Evolutionary conservation across 139 green algal genomes (phyloP).

Genomic region (Ostreobium quekettii): DNA sequence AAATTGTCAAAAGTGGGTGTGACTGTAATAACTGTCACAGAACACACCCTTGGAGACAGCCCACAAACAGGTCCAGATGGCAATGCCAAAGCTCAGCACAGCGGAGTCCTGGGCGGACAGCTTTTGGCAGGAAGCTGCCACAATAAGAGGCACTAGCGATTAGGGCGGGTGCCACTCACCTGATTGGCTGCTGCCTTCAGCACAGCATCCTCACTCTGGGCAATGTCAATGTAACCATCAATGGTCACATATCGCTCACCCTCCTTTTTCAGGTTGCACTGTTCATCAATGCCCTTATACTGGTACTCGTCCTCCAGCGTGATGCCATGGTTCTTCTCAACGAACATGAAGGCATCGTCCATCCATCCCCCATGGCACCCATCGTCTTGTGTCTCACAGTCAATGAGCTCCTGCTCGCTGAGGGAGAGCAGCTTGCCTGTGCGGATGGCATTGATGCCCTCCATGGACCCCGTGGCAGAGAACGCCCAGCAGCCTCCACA

Average conservation of each 20-base stretch:
- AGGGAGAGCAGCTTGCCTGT: conserved; percentile 74
- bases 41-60: too few species aligned
- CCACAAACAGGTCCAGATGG: too few species aligned
- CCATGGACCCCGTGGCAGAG: conserved; percentile 79
- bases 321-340: conserved; percentile 71
- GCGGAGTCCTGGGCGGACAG: too few species aligned
- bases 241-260: conserved; percentile 56
- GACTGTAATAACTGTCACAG: too few species aligned
- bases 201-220: conserved; percentile 47
- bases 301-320: conserved; percentile 80
- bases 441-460: conserved; percentile 81
- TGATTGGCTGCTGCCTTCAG: conserved; percentile 28
- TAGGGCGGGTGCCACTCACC: not conserved
- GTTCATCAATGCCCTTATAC: conserved; percentile 41
- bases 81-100: too few species aligned
- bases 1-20: too few species aligned
- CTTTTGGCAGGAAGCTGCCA: too few species aligned
- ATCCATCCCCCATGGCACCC: conserved; percentile 48
- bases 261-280: conserved; percentile 47
- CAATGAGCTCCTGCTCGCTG: conserved; percentile 90
- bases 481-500: conserved; percentile 97
- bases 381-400: conserved; percentile 66
- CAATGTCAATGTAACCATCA: conserved; percentile 1
- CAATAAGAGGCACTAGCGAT: too few species aligned
- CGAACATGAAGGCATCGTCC: conserved; percentile 42